Evolutionary conservation across 208 protist species (phyloP), one percentile per base, ranked within the genome.

Genomic region (Wallacemonas rigidus): DNA sequence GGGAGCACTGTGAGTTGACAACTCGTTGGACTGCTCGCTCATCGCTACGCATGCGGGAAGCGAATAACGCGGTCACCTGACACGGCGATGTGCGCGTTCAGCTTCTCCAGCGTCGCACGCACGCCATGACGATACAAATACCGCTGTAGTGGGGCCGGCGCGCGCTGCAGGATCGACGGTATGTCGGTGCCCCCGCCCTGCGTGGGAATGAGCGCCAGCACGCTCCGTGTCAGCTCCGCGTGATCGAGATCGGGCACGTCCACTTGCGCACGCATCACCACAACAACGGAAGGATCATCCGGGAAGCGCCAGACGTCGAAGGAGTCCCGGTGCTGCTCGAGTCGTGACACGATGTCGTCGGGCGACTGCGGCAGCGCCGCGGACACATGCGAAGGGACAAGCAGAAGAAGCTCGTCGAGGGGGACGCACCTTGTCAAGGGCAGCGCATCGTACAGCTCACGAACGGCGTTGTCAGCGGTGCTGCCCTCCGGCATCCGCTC

Each of bases 361-460:
- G 75, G 47, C 8, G 81, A 76, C 36, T 67, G 51, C 12, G 89
- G 92, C 67, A 96, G 75, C 38, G 82, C 87, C 38, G 79, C 72
- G 12, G 85, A 89, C 17, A 96, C 85, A 8, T 88, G 78, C 0
- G 83, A 68, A 9, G 87, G 85, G 15, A 96, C 84, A 12, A 96
- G 69, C 14, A 76, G 79, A 11, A 96, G 83, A 43, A 96, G 77
- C 44, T 96, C 92, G 15, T 85, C 80, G 43, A 96, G 74, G 60
- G 90, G 84, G 1, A 82, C 89, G 65, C 88, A 93, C 76, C 93
- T 87, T 69, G 85, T 88, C 50, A 96, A 78, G 26, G 92, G 92
- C 8, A 96, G 82, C 9, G 89, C 86, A 56, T 96, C 89, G 75
- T 95, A 96, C n/a, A 96, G 51, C 72, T 90, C 88, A n/a, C 81